Conservation (phyloP, 768 basidiomycete genomes). For the Antrodiella citrinella region DNA sequence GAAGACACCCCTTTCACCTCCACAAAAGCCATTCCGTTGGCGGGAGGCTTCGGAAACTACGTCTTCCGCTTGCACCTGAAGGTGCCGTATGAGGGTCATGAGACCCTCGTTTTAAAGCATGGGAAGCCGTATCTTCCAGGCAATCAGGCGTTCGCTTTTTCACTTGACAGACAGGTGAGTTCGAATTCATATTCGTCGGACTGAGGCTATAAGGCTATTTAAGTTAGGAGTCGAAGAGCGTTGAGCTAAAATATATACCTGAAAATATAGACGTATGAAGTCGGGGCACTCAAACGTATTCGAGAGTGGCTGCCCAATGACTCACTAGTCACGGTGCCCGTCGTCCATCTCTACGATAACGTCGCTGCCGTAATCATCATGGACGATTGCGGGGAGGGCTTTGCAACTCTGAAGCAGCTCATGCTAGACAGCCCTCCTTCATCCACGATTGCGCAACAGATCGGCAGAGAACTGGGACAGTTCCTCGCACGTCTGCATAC, state of each 20-base stretch:
- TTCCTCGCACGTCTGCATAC: conserved; percentile 49
- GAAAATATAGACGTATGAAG: conserved; percentile 32
- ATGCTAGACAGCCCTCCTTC: conserved; percentile 26
- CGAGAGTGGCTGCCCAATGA: conserved; percentile 18
- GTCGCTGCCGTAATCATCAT: conserved; percentile 47
- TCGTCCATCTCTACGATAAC: conserved; percentile 42
- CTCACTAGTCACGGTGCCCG: conserved; percentile 39
- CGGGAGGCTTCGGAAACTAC: conserved; percentile 51
- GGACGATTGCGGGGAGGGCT: conserved; percentile 45
- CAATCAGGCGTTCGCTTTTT: conserved; percentile 21
- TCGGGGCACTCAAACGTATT: conserved; percentile 41
- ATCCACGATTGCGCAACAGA: conserved; percentile 26
- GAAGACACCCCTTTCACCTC: conserved; percentile 39
- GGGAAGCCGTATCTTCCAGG: conserved; percentile 27
- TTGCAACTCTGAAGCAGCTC: conserved; percentile 32
- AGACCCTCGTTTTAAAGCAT: conserved; percentile 54
- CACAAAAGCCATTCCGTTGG: conserved; percentile 29
- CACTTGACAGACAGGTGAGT: conserved; percentile 46
- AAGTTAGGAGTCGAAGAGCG: background rate
- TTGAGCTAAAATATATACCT: background rate
- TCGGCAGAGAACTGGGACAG: conserved; percentile 45
- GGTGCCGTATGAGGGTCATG: conserved; percentile 30
- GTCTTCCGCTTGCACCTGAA: conserved; percentile 44
- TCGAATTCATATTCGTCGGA: background rate
- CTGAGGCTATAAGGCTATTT: background rate